Percentiles rank a stretch among this genome's conserved stretches.
phyloP scores from a whole-genome alignment of 2,329 filamentous ascomycete genomes.

The Fusarium sulawesiense region DNA sequence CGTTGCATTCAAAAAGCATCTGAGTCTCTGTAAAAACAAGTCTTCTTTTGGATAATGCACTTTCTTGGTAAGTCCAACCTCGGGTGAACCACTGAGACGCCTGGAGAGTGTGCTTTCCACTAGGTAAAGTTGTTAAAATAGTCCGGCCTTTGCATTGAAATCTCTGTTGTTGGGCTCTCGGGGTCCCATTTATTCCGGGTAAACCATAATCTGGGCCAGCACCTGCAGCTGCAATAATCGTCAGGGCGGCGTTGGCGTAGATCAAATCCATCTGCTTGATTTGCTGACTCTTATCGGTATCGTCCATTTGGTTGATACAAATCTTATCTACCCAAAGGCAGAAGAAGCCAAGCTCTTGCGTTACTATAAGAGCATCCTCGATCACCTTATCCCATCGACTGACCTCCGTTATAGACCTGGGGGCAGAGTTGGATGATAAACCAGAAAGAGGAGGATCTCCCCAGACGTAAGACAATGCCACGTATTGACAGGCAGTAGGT shows the following conservation, averaged over 20 bases:
- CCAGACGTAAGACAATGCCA: background rate
- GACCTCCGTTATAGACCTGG: too few relatives aligned
- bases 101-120: background rate
- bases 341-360: background rate
- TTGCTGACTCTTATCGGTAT: background rate
- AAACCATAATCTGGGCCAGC: background rate
- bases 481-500: fast-evolving
- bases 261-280: background rate
- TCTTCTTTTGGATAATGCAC: background rate
- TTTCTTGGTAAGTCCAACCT: background rate
- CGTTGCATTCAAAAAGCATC: background rate
- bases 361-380: background rate
- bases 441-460: background rate
- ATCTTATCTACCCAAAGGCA: background rate
- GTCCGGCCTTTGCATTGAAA: background rate
- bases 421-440: fast-evolving
- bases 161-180: fast-evolving
- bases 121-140: background rate
- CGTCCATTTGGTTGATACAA: background rate
- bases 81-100: background rate
- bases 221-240: background rate
- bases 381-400: background rate
- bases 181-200: background rate
- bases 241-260: background rate
- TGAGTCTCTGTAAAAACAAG: background rate